Base-by-base conservation (phyloP, 768 basidiomycete species). In the Trametes coccinea region DNA sequence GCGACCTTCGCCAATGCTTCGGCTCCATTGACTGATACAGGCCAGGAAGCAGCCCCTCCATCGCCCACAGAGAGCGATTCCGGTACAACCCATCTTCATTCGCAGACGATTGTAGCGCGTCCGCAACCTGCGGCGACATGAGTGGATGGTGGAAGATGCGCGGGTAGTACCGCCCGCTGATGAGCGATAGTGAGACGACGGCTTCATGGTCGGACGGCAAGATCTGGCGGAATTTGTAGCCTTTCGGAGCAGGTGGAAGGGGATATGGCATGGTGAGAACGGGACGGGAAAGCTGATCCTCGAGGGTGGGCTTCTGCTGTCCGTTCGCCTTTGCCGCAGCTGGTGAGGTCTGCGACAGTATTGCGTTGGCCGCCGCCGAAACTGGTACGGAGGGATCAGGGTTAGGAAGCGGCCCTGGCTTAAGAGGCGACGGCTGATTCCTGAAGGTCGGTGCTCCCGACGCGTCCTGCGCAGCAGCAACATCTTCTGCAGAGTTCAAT, bases 101-200 rank as follows among this genome's bases (percentile, higher is more conserved):
- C 5, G 72, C 22, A 17, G 75, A 62, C 10, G 71, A 67, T 39
- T 71, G 59, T 45, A 82, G 66, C 11, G 81, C 82, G 14, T 75
- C 67, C 33, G 74, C 67, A 3, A 89, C 68, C 22, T 66, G 66
- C 4, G 74, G 71, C 11, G 72, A 72, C 17, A 92, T 73, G 39
- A 86, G 76, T 1, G 89, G 89, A 68, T 92, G 89, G 22, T 76
- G 69, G 27, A 92, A 78, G 39, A 94, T 77, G 5, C 79, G 76
- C 4, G 92, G 89, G 70, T 94, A 94, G 71, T 94, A 94, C 57
- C 93, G 80, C 34, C 93, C 93, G 34, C 84, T 84, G 62, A 95
- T 79, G 49, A 92, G 76, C 39, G 84, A 82, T 44, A 93, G 77
- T 2, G 85, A 85, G n/a, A 92, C 64, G 17, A 89, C 81, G 14